Evolutionary conservation across 2,329 filamentous ascomycete species (phyloP).

Genomic region (Xylariaceae sp.): DNA sequence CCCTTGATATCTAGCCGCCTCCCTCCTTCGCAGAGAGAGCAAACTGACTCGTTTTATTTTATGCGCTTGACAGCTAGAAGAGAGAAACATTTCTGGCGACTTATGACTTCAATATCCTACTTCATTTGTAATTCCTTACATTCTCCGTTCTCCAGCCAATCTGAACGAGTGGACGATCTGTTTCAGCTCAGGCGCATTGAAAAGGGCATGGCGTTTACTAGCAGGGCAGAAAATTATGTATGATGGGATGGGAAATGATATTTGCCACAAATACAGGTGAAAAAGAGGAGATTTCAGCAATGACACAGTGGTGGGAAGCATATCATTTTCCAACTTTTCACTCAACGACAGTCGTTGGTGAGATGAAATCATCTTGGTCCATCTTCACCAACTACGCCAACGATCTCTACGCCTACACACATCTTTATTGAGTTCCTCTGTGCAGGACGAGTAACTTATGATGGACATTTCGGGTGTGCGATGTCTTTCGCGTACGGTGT

Average conservation of each 20-base stretch:
- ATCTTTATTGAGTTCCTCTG: too few species aligned
- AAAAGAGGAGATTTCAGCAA: conserved; percentile 28
- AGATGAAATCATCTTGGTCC: conserved; percentile 3
- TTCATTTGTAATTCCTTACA: conserved; percentile 13
- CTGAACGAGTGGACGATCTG: conserved; percentile 10
- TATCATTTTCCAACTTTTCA: conserved; percentile 16
- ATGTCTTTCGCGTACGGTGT: too few species aligned
- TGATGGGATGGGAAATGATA: conserved; percentile 32
- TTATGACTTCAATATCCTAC: too few species aligned
- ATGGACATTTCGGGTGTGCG: too few species aligned
- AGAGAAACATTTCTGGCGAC: too few species aligned
- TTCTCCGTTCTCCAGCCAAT: conserved; percentile 10
- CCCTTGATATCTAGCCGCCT: too few species aligned
- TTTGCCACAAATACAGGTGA: conserved; percentile 20
- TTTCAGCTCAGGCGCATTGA: conserved; percentile 23
- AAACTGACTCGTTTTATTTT: not conserved
- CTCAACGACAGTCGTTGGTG: conserved; percentile 3
- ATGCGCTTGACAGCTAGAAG: conserved; percentile 2
- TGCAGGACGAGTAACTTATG: too few species aligned
- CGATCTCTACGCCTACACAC: too few species aligned
- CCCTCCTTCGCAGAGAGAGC: not conserved
- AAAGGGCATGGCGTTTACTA: conserved; percentile 27
- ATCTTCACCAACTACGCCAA: too few species aligned
- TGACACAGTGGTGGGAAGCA: conserved; percentile 15
- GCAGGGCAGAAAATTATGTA: conserved; percentile 25